These are phyloP conservation scores for Baudoinia panamericana DNA, from an alignment of 495 filamentous ascomycete species.

Conservation along the genomic window DNA sequence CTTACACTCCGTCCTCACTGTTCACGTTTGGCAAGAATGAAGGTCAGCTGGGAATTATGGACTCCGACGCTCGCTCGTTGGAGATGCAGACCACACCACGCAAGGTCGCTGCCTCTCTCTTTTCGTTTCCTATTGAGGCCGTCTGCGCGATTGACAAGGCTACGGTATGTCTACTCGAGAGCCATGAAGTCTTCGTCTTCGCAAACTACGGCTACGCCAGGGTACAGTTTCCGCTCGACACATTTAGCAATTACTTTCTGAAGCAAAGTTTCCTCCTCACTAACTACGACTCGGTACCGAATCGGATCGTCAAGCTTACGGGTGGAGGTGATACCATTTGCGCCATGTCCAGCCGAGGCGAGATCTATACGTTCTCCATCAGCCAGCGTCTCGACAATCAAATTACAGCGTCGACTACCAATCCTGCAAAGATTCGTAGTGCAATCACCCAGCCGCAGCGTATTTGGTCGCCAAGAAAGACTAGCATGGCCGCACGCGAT, in stretches of 20 bases:
- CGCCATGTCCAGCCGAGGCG: conserved; percentile 66
- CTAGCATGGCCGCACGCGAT: conserved; percentile 72
- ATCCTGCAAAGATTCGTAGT: conserved; percentile 70
- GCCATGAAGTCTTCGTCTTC: conserved; percentile 81
- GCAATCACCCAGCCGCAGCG: conserved; percentile 61
- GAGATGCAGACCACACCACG: conserved; percentile 69
- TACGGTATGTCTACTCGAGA: conserved; percentile 72
- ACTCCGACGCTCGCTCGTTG: conserved; percentile 83
- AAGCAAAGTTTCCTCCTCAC: conserved; percentile 52
- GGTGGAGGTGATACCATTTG: conserved; percentile 83
- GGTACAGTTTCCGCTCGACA: conserved; percentile 63
- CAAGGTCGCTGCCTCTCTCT: conserved; percentile 75
- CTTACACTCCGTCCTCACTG: conserved; percentile 64
- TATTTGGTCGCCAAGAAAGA: conserved; percentile 70
- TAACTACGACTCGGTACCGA: conserved; percentile 49
- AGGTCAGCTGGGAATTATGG: conserved; percentile 85
- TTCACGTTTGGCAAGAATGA: conserved; percentile 95
- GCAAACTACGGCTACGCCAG: conserved; percentile 86
- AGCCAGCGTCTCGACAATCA: conserved; percentile 49
- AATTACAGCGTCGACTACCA: conserved; percentile 63
- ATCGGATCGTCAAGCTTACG: conserved; percentile 59
- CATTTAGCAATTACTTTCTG: conserved; percentile 53
- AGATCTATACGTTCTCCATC: conserved; percentile 69
- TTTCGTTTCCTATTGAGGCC: conserved; percentile 60
- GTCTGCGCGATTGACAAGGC: conserved; percentile 85